phyloP scores from a whole-genome alignment of 208 protist species.

The Wallacemonas sp. region DNA sequence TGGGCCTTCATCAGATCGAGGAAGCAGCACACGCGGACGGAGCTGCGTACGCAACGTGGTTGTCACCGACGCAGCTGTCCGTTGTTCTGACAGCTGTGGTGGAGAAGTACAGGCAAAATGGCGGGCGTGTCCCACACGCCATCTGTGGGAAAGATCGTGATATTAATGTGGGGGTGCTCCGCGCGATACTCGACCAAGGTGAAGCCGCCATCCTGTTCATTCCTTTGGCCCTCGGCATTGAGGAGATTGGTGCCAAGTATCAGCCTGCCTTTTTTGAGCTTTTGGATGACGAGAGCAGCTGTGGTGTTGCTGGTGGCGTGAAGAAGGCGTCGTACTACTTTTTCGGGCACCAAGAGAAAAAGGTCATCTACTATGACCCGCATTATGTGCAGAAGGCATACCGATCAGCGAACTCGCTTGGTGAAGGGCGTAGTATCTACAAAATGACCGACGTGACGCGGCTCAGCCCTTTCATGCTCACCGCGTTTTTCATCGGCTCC shows the following conservation, averaged over 20 bases:
- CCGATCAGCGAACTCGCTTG: neutral
- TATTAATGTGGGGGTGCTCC: conserved; percentile 25
- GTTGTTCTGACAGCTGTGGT: conserved; percentile 32
- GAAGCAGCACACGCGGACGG: conserved; percentile 41
- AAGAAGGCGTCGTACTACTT: conserved; percentile 48
- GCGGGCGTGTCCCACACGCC: conserved; percentile 33
- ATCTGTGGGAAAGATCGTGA: conserved; percentile 31
- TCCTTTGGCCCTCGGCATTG: conserved; percentile 56
- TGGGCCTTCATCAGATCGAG: conserved; percentile 69
- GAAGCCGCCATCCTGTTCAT: conserved; percentile 58
- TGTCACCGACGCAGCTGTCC: conserved; percentile 52
- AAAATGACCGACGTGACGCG: neutral
- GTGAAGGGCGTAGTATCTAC: neutral
- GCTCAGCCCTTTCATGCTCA: conserved; percentile 27
- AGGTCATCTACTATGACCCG: conserved; percentile 69
- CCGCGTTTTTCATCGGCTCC: conserved; percentile 34
- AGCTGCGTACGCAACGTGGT: conserved; percentile 50
- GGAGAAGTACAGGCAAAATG: conserved; percentile 14
- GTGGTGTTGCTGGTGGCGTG: conserved; percentile 61
- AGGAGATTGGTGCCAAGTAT: conserved; percentile 46
- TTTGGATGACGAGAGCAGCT: conserved; percentile 49
- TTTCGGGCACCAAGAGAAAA: conserved; percentile 55
- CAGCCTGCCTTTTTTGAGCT: conserved; percentile 32
- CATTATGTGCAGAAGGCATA: conserved; percentile 75
- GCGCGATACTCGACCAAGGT: conserved; percentile 18